Evolutionary conservation across 192 early-diverging fungal species (phyloP), one percentile per base, ranked within the genome.

Genomic region (Spizellomyces punctatus): DNA sequence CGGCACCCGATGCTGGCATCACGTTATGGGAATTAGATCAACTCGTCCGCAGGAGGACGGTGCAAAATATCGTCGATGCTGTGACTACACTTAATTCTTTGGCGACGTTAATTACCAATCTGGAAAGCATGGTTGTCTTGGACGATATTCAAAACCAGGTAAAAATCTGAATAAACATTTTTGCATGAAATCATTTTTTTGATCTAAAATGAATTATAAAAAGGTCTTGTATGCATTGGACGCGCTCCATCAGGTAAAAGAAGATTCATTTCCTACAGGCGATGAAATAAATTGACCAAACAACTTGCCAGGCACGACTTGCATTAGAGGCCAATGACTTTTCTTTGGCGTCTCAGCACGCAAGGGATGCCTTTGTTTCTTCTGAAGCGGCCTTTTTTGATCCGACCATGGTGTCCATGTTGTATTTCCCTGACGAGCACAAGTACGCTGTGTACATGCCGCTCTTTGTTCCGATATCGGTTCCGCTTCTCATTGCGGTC

Each of bases 351-450:
- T 83, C 89, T 17, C 36, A 74, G 10, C 74, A 85, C 27, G 89
- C 94, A 3, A 81, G 87, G 7, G 63, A 73, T 6, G 96, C 93
- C 0, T 77, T 95, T 7, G 76, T 76, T 41, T 64, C 83, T 12
- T 85, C 96, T 4, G 95, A 98, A 79, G 81, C 81, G 5, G 96
- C 98, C 6, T 99, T 99, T 74, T 98, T 97, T 86, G 94, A 99
- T 73, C 95, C 95, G 0, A 94, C 93, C 10, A 98, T 99, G 98
- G 94, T 99, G 0, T 90, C 94, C 6, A 87, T 98, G 89, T 82
- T 98, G 6, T 99, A 99, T 73, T 99, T 99, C 81, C 98, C 98
- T 6, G 91, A 95, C 66, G 95, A 99, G 77, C 98, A 99, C 81
- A 97, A 94, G 78, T 93, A 92, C 64, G 97, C 96, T 14, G 93